A percentile compares a stretch with the other conserved stretches of the same genome.
Evolutionary conservation across 1,284 basidiomycete genomes (phyloP).

Genomic region (Xerocomus amazonicus): DNA sequence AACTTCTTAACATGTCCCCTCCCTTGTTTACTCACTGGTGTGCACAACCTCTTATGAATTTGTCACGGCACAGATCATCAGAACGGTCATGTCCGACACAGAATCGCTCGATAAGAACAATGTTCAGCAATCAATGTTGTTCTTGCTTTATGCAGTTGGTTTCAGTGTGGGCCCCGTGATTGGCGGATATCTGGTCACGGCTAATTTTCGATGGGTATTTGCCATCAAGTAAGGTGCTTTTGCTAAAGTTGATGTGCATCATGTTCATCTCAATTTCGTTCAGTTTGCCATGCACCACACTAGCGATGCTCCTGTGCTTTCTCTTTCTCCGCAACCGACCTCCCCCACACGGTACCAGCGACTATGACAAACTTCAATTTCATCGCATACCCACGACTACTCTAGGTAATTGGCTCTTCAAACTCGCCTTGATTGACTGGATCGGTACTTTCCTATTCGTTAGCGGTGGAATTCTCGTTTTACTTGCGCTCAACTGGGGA

Average conservation of each 20-base stretch:
- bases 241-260: neutral
- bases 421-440: conserved; percentile 44
- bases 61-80: conserved; percentile 35
- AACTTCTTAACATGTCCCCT: neutral
- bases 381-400: neutral
- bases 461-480: conserved; percentile 34
- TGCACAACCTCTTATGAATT: neutral
- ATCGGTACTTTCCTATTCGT: conserved; percentile 43
- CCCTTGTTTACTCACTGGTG: neutral
- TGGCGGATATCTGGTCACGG: conserved; percentile 40
- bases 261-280: neutral
- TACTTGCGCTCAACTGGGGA: conserved; percentile 41
- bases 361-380: conserved; percentile 16
- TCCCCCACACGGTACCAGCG: conserved; percentile 23
- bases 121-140: conserved; percentile 39
- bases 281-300: conserved; percentile 27
- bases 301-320: conserved; percentile 40
- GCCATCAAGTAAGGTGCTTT: conserved; percentile 45
- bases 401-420: conserved; percentile 28
- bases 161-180: conserved; percentile 45
- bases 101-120: conserved; percentile 42
- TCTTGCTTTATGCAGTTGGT: conserved; percentile 44
- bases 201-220: conserved; percentile 51
- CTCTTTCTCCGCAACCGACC: conserved; percentile 38
- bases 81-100: conserved; percentile 45